These are phyloP conservation scores for Peronosclerospora sorghi DNA, from an alignment of 352 stramenopile species.

Conservation along the genomic window DNA sequence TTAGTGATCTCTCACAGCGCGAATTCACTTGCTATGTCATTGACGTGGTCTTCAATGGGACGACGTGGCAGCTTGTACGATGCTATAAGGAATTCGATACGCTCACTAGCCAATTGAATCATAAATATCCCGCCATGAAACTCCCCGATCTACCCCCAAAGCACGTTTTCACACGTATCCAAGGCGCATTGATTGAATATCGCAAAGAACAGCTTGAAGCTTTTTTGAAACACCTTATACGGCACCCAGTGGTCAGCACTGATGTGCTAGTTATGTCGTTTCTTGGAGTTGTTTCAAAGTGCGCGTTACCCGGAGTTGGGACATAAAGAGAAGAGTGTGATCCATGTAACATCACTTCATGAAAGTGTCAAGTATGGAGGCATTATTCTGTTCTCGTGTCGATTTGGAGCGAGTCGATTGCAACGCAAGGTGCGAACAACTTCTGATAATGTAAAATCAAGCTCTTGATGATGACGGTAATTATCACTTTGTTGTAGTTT, in stretches of 20 bases:
- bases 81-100: constrained; percentile 61
- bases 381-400: constrained; percentile 73
- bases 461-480: too few species aligned
- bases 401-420: constrained; percentile 64
- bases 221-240: constrained; percentile 47
- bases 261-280: constrained; percentile 73
- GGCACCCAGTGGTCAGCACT: constrained; percentile 30
- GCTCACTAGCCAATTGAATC: constrained; percentile 22
- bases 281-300: constrained; percentile 56
- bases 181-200: constrained; percentile 50
- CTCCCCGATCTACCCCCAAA: constrained; percentile 49
- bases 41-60: constrained; percentile 55
- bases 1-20: constrained; percentile 67
- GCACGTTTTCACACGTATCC: constrained; percentile 50
- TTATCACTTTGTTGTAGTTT: constrained; percentile 21
- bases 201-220: constrained; percentile 53
- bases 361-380: constrained; percentile 57
- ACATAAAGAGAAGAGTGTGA: constrained; percentile 45
- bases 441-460: too few species aligned
- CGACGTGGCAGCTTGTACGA: constrained; percentile 53
- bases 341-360: constrained; percentile 69
- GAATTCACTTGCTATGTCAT: constrained; percentile 63
- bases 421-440: constrained; percentile 50
- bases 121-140: constrained; percentile 26
- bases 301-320: constrained; percentile 51